Evolutionary conservation across 2,329 filamentous ascomycete genomes (phyloP).

Genomic region (Elsinoe fawcettii): DNA sequence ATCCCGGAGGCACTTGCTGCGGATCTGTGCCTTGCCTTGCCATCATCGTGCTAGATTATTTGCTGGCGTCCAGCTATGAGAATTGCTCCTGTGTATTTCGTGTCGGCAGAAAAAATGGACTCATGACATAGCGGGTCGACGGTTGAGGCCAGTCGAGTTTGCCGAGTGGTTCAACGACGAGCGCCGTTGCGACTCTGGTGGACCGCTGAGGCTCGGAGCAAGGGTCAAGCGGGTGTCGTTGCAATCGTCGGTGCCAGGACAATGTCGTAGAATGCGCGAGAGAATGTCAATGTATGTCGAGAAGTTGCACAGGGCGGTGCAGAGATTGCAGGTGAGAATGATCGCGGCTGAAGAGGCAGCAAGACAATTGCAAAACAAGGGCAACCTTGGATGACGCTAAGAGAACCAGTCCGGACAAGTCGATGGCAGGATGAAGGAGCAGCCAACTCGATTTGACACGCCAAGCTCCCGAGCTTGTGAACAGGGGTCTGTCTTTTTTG

Average conservation of each 20-base stretch:
- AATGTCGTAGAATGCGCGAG: not conserved
- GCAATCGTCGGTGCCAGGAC: not conserved
- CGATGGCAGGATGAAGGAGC: not conserved
- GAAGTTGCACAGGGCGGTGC: not conserved
- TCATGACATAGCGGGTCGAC: slow-evolving; percentile 14
- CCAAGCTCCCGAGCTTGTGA: not conserved
- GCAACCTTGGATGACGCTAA: slow-evolving; percentile 14
- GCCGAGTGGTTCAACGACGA: slow-evolving; percentile 7
- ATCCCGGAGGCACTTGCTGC: slow-evolving; percentile 25
- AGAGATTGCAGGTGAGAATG: not conserved
- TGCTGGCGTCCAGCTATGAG: not conserved
- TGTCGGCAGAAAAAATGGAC: slow-evolving; percentile 8
- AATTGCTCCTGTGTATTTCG: slow-evolving; percentile 1
- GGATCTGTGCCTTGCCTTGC: slow-evolving; percentile 14
- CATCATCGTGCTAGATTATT: slow-evolving; percentile 19
- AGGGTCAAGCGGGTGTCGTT: slow-evolving; percentile 3
- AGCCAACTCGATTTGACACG: not conserved
- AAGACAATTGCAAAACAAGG: slow-evolving; percentile 14
- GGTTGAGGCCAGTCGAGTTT: slow-evolving; percentile 1
- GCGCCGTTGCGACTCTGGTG: slow-evolving; percentile 11
- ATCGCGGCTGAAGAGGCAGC: slow-evolving; percentile 6
- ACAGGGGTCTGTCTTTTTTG: not conserved
- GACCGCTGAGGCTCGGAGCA: slow-evolving; percentile 6
- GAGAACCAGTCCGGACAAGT: slow-evolving; percentile 5
- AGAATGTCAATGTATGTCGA: not conserved